Evolutionary conservation across 495 filamentous ascomycete species (phyloP).

Genomic region (Hypoxylon crocopeplum): DNA sequence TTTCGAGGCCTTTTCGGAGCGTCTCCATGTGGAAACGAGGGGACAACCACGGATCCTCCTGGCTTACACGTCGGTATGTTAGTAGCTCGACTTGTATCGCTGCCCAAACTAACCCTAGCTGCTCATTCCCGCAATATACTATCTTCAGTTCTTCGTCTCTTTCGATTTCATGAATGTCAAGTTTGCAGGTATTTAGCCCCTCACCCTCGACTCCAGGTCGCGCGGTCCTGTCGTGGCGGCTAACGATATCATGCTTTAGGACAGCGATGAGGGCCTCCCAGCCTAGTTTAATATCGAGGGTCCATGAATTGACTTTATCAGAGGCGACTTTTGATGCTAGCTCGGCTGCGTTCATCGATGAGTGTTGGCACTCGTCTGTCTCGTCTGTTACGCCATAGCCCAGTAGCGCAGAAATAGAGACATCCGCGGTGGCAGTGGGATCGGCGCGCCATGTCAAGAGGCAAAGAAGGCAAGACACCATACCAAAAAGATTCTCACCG

Average conservation of each 20-base stretch:
- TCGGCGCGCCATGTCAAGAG: constrained; percentile 42
- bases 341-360: constrained; percentile 6
- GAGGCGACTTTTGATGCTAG: neutral
- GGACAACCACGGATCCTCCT: constrained; percentile 11
- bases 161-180: neutral
- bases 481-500: constrained; percentile 50
- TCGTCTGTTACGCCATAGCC: too few species aligned
- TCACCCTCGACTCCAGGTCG: neutral
- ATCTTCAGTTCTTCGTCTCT: neutral
- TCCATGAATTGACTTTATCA: neutral
- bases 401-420: constrained; percentile 8
- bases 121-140: constrained; percentile 4
- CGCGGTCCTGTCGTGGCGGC: neutral
- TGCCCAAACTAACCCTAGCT: constrained; percentile 16
- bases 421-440: neutral
- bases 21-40: constrained; percentile 4
- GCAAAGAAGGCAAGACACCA: constrained; percentile 48
- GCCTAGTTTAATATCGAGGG: neutral
- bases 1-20: neutral
- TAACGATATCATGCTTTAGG: neutral
- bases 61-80: constrained; percentile 19
- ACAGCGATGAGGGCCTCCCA: constrained; percentile 13
- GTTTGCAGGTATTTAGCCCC: neutral
- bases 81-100: constrained; percentile 17
- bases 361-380: constrained; percentile 3